These are phyloP conservation scores for Nemania sp. DNA, from an alignment of 2,329 filamentous ascomycete genomes.

Conservation along the genomic window DNA sequence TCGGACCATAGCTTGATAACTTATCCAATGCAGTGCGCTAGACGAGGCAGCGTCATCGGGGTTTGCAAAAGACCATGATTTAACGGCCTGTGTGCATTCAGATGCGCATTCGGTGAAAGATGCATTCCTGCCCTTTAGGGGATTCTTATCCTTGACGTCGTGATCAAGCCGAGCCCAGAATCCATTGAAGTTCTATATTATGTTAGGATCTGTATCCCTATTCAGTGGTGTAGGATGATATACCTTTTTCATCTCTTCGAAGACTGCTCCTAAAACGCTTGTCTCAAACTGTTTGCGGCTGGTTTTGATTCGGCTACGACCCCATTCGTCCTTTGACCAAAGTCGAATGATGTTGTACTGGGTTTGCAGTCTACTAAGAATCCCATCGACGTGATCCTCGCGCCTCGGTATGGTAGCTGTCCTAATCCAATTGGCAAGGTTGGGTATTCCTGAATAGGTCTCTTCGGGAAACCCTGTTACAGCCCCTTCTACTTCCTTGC, in stretches of 20 bases:
- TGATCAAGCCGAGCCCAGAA: background rate
- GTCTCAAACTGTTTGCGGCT: constrained; percentile 4
- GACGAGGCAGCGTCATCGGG: constrained; percentile 2
- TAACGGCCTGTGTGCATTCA: background rate
- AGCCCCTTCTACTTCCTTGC: background rate
- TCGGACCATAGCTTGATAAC: background rate
- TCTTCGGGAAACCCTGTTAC: constrained; percentile 22
- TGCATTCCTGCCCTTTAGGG: background rate
- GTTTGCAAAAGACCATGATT: constrained; percentile 11
- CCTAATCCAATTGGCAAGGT: constrained; percentile 22
- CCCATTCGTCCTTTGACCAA: constrained; percentile 19
- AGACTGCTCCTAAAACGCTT: background rate
- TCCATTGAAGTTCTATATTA: background rate
- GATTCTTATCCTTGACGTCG: background rate
- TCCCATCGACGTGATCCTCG: constrained; percentile 15
- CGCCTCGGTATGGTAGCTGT: constrained; percentile 18
- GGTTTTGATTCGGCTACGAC: background rate
- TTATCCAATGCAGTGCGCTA: background rate
- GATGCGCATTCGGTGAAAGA: background rate
- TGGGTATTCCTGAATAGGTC: constrained; percentile 26
- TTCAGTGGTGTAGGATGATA: background rate
- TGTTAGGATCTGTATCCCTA: background rate
- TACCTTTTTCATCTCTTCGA: constrained; percentile 6
- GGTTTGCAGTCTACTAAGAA: constrained; percentile 19
- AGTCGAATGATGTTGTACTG: constrained; percentile 20